Evolutionary conservation across 257 asterid genomes (phyloP), one percentile per base, ranked within the genome.

Genomic region (Orobanche coerulescens): DNA sequence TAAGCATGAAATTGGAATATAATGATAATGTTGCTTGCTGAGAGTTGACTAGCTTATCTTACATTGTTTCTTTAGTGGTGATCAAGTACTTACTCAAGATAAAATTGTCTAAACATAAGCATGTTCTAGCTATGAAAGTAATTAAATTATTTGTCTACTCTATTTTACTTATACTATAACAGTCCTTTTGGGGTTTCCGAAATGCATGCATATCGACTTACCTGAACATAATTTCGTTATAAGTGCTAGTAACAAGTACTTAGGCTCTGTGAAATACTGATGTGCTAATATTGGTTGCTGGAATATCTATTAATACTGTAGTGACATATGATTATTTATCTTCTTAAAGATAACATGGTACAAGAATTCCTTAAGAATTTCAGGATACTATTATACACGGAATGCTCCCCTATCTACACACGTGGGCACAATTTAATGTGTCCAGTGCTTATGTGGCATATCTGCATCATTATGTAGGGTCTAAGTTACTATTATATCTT

Each of bases 111-210:
- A 37, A 20, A 7, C 23, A 5, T 22, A 26, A 22, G 20, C 14
- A 37, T 58, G 64, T 59, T 59, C 8, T 46, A 46, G 53, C 53
- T 16, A n/a, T 46, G 26, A 46, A 18, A 46, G 6, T 46, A 19
- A 7, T 8, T 0, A 7, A 15, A 14, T 34, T 43, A 5, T 14
- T 43, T 43, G 5, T 1, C n/a, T n/a, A n/a, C n/a, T n/a, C n/a
- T n/a, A n/a, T n/a, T n/a, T n/a, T n/a, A n/a, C n/a, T n/a, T n/a
- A n/a, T n/a, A n/a, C n/a, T n/a, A n/a, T n/a, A n/a, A 46, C 16
- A 13, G 12, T 46, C 52, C 11, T n/a, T 15, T 6, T 1, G 12
- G 12, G 26, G 9, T 24, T 16, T 19, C 53, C 2, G n/a, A 13
- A 46, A 34, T n/a, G n/a, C n/a, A n/a, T n/a, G 10, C 40, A 34